A percentile compares a stretch with the other conserved stretches of the same genome.
Conservation (phyloP, 345 rosid species). For the Firmiana major region DNA sequence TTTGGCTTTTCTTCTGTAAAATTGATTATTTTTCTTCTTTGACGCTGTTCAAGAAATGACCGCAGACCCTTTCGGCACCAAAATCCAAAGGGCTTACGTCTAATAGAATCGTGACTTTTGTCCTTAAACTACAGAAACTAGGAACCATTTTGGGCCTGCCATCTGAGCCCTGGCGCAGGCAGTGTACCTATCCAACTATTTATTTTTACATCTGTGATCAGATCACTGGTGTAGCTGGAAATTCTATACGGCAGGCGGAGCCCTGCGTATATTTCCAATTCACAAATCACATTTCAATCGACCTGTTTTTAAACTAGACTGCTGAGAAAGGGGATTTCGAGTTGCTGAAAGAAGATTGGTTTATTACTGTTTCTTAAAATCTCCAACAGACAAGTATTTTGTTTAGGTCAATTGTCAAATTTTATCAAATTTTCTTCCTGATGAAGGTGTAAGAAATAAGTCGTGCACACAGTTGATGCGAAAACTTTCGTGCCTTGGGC, state of each 20-base stretch:
- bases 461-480: not conserved
- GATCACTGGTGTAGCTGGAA: not conserved
- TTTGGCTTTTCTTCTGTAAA: no score
- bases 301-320: not conserved
- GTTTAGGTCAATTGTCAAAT: not conserved
- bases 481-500: not conserved
- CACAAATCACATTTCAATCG: not conserved
- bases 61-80: not conserved
- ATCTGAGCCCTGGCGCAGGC: not conserved
- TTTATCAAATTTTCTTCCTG: not conserved
- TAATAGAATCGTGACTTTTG: not conserved
- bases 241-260: not conserved
- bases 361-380: no score
- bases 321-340: not conserved
- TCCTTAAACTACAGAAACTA: not conserved
- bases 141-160: not conserved
- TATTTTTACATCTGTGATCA: no score
- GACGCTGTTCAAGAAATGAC: not conserved
- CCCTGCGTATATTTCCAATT: not conserved
- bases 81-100: no score
- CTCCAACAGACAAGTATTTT: not conserved
- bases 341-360: not conserved
- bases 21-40: not conserved
- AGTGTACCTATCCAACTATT: not conserved
- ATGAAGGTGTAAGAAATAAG: not conserved